Base-by-base conservation (phyloP, 2,329 filamentous ascomycete genomes). In the Aspergillus transmontanensis region DNA sequence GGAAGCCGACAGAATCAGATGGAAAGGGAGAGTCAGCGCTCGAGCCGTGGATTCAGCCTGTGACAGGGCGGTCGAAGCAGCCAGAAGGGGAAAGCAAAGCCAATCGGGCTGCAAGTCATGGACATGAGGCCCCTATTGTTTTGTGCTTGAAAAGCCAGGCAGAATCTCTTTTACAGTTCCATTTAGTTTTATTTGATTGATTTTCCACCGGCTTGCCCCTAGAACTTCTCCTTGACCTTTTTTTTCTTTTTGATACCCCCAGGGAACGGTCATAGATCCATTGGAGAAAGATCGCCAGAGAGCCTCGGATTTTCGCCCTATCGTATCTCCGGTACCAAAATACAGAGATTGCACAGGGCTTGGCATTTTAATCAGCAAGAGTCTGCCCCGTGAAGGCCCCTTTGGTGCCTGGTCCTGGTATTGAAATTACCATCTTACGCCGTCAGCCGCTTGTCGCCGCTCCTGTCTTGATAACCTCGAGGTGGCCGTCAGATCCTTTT, bases 1-100 rank as follows among this genome's bases (percentile, higher is more conserved):
- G 71, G 75, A 78, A 78, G 57, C 19, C 36, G 63, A 55, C 60
- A 64, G 75, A 78, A 77, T 65, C 64, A 45, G 26, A 67, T 71
- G 45, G 70, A 72, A 71, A 51, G 59, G 57, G 64, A 43, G 66
- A 73, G 69, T 63, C 59, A 57, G 54, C 69, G 71, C 71, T 73
- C 70, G 72, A 72, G 68, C 74, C 73, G 70, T 60, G 46, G 51
- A 68, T 65, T 60, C 54, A 56, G 62, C 45, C 62, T 59, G 59
- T 62, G 61, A 65, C 64, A 51, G 57, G 45, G 19, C 12, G 19
- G 48, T 66, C 64, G 63, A 68, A 69, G 61, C 64, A 48, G 46
- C 43, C 57, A 70, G 67, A 69, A 68, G 59, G 26, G 58, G 53
- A 60, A 62, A 48, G 57, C 46, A 57, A 58, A 32, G 30, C 45